These are phyloP conservation scores for Starmerella roubikii DNA, from an alignment of 805 yeast species.

Conservation along the genomic window DNA sequence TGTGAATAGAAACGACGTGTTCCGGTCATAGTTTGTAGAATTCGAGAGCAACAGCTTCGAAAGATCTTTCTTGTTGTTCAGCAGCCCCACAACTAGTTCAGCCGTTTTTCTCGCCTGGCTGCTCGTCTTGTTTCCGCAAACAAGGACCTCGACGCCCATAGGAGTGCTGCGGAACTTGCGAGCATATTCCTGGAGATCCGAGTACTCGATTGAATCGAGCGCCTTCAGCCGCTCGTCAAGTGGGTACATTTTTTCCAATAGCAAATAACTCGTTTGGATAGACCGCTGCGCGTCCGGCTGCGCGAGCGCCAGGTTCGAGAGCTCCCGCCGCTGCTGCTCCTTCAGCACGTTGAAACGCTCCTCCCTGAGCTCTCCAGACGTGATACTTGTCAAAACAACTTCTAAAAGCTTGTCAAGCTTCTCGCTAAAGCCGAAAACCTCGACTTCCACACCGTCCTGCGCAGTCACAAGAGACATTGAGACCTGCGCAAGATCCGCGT, in stretches of 20 bases:
- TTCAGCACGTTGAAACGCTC: slow-evolving; percentile 55
- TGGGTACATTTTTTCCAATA: slow-evolving; percentile 62
- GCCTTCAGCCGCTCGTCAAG: slow-evolving; percentile 49
- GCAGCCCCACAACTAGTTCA: not conserved
- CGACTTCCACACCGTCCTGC: slow-evolving; percentile 57
- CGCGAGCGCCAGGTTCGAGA: slow-evolving; percentile 54
- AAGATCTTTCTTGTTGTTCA: not conserved
- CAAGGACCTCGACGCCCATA: slow-evolving; percentile 54
- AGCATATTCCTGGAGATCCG: slow-evolving; percentile 8
- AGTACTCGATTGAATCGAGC: slow-evolving; percentile 31
- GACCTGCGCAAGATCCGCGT: slow-evolving; percentile 73
- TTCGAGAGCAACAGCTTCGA: not conserved
- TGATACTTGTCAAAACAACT: slow-evolving; percentile 43
- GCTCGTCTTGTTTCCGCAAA: slow-evolving; percentile 57
- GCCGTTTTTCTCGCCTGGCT: slow-evolving; percentile 39
- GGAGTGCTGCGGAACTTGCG: slow-evolving; percentile 35
- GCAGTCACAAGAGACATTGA: slow-evolving; percentile 42
- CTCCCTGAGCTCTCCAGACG: slow-evolving; percentile 35
- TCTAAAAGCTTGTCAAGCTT: slow-evolving; percentile 53
- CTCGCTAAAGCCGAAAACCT: slow-evolving; percentile 70
- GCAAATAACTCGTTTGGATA: slow-evolving; percentile 42
- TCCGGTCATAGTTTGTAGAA: slow-evolving; percentile 4
- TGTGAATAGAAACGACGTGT: slow-evolving; percentile 26
- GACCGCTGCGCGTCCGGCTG: slow-evolving; percentile 73
- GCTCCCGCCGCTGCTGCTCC: slow-evolving; percentile 47